Percentiles rank a stretch among this genome's conserved stretches.
These are phyloP conservation scores for Lepidium aucheri DNA, from an alignment of 345 rosid species.

Conservation along the genomic window DNA sequence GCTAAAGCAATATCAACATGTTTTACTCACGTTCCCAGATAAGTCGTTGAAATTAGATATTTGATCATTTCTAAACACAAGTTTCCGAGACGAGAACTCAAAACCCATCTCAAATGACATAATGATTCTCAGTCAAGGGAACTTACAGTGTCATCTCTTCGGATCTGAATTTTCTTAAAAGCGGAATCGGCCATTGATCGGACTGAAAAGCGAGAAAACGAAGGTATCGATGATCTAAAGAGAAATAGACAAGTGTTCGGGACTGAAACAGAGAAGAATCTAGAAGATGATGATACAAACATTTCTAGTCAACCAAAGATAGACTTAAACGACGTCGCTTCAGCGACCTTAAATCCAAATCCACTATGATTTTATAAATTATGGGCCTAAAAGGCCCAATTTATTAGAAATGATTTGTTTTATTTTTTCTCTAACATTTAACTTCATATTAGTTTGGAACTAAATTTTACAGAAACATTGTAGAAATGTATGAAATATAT, in stretches of 20 bases:
- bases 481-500: too few species aligned
- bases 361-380: background rate
- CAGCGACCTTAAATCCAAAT: background rate
- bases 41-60: background rate
- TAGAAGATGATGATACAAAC: conserved; percentile 22
- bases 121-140: too few species aligned
- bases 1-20: background rate
- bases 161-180: conserved; percentile 78
- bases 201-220: conserved; percentile 29
- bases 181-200: conserved; percentile 73
- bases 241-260: conserved; percentile 1
- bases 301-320: background rate
- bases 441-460: too few species aligned
- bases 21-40: background rate
- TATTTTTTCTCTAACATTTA: background rate
- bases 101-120: background rate
- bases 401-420: background rate
- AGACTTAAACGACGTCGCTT: background rate
- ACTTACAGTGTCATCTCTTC: conserved; percentile 73
- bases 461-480: too few species aligned
- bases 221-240: conserved; percentile 15
- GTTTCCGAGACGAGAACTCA: background rate
- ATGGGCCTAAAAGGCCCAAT: background rate
- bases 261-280: conserved; percentile 28
- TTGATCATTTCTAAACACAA: background rate